A percentile compares a stretch with the other conserved stretches of the same genome.
These are phyloP conservation scores for Cerrena zonata DNA, from an alignment of 1,284 basidiomycete species.

Conservation along the genomic window DNA sequence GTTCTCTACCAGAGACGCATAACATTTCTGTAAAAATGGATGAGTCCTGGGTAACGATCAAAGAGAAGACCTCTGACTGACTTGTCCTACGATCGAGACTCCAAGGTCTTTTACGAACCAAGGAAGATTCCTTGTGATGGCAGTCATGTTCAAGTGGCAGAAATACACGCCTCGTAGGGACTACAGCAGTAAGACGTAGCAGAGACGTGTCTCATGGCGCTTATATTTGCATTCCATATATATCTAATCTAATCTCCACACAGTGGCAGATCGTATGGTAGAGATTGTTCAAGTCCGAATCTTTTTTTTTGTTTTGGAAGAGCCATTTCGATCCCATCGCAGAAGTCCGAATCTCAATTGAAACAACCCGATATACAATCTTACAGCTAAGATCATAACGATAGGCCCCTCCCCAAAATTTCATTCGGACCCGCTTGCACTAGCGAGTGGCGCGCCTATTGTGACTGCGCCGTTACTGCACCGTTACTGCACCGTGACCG, in stretches of 20 bases:
- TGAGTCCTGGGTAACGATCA: not conserved
- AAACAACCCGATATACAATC: too few species aligned
- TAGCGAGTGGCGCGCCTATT: not conserved
- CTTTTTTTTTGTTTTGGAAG: too few species aligned
- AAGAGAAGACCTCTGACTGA: slow-evolving; percentile 25
- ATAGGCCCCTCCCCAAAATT: not conserved
- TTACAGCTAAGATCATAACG: not conserved
- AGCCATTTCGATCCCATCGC: too few species aligned
- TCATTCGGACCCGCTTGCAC: not conserved
- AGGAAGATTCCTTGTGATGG: slow-evolving; percentile 71
- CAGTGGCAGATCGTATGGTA: too few species aligned
- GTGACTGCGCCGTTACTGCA: not conserved
- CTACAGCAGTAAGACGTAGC: too few species aligned
- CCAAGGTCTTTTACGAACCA: slow-evolving; percentile 78
- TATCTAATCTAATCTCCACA: too few species aligned
- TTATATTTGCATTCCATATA: too few species aligned
- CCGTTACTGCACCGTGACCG: not conserved
- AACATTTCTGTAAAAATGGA: slow-evolving; percentile 66
- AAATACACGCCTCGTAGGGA: too few species aligned
- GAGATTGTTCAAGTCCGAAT: too few species aligned
- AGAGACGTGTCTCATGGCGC: not conserved
- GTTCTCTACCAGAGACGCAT: slow-evolving; percentile 84
- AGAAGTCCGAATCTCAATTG: too few species aligned
- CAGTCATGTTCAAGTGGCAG: too few species aligned
- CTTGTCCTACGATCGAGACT: slow-evolving; percentile 77